Base-by-base conservation (phyloP, 1,284 basidiomycete species). In the Takashimella tepidaria region DNA sequence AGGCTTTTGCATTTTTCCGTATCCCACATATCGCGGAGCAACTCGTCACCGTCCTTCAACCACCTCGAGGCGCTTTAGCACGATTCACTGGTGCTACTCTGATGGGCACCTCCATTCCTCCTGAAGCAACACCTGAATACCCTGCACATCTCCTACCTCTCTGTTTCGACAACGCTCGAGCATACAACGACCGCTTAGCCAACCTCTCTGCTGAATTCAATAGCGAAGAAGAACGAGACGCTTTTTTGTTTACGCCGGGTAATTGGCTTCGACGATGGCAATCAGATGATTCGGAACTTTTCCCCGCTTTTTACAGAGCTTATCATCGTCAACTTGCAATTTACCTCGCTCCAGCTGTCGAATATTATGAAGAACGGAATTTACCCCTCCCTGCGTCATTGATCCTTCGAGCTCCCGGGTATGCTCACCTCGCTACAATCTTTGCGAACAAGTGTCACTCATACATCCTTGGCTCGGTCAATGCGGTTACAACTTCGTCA, bases 231-330 rank as follows among this genome's bases (percentile, higher is more conserved):
- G 75, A 76, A 56, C 63, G 69, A 42, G 71, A 73, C 19, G 74
- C 74, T 3, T 77, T 76, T 64, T 62, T 73, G 41, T 77, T 77
- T 64, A 67, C 69, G 47, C 72, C 74, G 3, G 75, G 76, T 16
- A 76, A 77, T 58, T 77, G 76, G 76, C 62, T 77, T 3, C 67
- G 76, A 5, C 68, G 76, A 47, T 77, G 75, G 75, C 76, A 77
- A 58, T 76, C 75, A 22, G 76, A 77, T 57, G 79, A 80, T 58
- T 79, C 78, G 4, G 79, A 80, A 61, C 70, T 80, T 3, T 79
- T 79, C 56, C 79, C 78, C 16, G 75, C 79, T 0, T 80, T 80
- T 69, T 79, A 79, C 64, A 74, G 79, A 51, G 77, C 79, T 0
- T 80, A 80, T 57, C 78, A 80, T 58, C 72, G 75, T 24, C 77